Percentiles rank a stretch among this genome's conserved stretches.
These are phyloP conservation scores for Beauveria sp. DNA, from an alignment of 2,329 filamentous ascomycete genomes.

Conservation along the genomic window DNA sequence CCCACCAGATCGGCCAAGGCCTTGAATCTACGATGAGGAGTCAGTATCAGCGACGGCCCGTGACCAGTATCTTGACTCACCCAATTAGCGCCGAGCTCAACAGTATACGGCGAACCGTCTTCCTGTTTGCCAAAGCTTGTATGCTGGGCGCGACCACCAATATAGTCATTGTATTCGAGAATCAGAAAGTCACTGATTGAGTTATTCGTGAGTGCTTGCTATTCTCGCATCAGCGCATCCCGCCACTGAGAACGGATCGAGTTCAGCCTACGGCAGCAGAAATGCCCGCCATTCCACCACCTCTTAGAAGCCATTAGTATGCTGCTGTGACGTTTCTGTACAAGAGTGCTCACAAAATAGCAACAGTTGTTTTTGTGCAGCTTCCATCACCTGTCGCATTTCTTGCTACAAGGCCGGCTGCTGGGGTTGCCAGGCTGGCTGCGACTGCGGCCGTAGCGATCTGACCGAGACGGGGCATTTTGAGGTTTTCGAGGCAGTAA, in stretches of 20 bases:
- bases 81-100: constrained; percentile 66
- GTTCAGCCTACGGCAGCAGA: constrained; percentile 5
- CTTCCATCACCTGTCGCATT: not conserved
- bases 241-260: not conserved
- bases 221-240: constrained; percentile 18
- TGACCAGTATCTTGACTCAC: constrained; percentile 18
- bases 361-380: constrained; percentile 25
- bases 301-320: not conserved
- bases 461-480: not conserved
- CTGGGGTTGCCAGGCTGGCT: not conserved
- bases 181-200: constrained; percentile 58
- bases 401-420: constrained; percentile 10
- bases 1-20: constrained; percentile 18
- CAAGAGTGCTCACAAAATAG: constrained; percentile 19
- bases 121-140: constrained; percentile 44
- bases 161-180: constrained; percentile 52
- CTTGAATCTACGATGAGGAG: constrained; percentile 10
- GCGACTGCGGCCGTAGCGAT: not conserved
- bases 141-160: constrained; percentile 56
- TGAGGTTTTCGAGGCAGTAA: not conserved
- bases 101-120: constrained; percentile 44
- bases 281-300: constrained; percentile 12
- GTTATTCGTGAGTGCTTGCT: constrained; percentile 49
- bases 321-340: not conserved
- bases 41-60: not conserved